A percentile compares a stretch with the other conserved stretches of the same genome.
phyloP scores from a whole-genome alignment of 2,329 filamentous ascomycete genomes.

The Trichoderma lentiforme region DNA sequence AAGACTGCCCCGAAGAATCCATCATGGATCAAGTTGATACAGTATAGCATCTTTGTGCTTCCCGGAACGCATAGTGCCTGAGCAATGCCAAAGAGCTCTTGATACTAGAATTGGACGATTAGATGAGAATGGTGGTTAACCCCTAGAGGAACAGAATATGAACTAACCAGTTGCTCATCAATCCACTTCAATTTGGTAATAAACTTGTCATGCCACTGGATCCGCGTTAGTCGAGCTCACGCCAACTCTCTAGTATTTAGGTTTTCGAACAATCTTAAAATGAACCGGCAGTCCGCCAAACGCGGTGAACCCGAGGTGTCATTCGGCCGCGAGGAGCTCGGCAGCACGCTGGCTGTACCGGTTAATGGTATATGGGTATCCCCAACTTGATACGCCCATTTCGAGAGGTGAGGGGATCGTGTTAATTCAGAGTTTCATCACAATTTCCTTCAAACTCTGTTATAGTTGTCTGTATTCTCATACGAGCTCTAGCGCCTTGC shows the following conservation, averaged over 20 bases:
- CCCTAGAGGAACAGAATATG: too few relatives aligned
- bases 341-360: not conserved
- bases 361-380: not conserved
- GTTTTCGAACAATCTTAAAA: constrained; percentile 54
- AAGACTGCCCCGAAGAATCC: constrained; percentile 57
- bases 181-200: constrained; percentile 61
- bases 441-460: not conserved
- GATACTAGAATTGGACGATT: constrained; percentile 47
- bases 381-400: not conserved
- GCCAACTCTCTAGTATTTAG: not conserved
- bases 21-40: constrained; percentile 61
- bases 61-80: constrained; percentile 66
- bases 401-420: not conserved
- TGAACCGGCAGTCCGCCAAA: constrained; percentile 69
- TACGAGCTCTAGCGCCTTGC: not conserved
- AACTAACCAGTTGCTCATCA: constrained; percentile 60
- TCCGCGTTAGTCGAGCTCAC: not conserved
- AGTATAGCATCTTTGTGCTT: constrained; percentile 70
- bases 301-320: constrained; percentile 55
- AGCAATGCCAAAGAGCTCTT: constrained; percentile 67
- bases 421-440: not conserved
- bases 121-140: too few relatives aligned
- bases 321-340: constrained; percentile 43
- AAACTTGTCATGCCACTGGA: constrained; percentile 56
- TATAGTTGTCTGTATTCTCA: not conserved